Evolutionary conservation across 306 rosid species (phyloP).

Genomic region (Macrotyloma uniflorum): DNA sequence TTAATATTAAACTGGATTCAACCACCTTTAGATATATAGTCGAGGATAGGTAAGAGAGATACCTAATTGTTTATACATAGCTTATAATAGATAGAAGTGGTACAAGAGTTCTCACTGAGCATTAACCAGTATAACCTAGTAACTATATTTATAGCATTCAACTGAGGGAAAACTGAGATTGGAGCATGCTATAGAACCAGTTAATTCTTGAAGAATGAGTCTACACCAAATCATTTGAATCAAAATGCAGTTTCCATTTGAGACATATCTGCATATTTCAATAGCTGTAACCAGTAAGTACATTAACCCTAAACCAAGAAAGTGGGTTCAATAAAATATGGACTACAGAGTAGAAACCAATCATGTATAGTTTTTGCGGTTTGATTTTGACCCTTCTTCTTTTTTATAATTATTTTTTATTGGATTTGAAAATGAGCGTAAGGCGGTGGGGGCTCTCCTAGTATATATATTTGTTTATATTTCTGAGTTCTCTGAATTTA

Average conservation of each 20-base stretch:
- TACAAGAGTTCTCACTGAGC: background rate
- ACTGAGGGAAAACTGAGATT: background rate
- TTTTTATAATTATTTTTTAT: background rate
- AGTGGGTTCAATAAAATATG: constrained; percentile 1
- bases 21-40: constrained; percentile 25
- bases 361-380: background rate
- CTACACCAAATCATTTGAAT: constrained; percentile 30
- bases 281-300: constrained; percentile 22
- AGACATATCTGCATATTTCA: constrained; percentile 32
- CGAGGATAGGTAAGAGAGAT: constrained; percentile 23
- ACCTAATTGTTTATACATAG: background rate
- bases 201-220: constrained; percentile 27
- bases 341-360: background rate
- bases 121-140: constrained; percentile 32
- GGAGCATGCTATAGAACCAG: constrained; percentile 6
- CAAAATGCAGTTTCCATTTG: constrained; percentile 37
- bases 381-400: constrained; percentile 22
- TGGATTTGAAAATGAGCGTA: background rate
- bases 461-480: background rate
- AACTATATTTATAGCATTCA: constrained; percentile 37
- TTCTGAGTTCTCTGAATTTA: constrained; percentile 30
- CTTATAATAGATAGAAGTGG: constrained; percentile 1
- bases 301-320: constrained; percentile 26
- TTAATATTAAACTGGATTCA: constrained; percentile 15
- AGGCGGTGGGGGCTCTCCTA: constrained; percentile 14